Base-by-base conservation (phyloP, 2,329 filamentous ascomycete genomes). In the Calycina marina region DNA sequence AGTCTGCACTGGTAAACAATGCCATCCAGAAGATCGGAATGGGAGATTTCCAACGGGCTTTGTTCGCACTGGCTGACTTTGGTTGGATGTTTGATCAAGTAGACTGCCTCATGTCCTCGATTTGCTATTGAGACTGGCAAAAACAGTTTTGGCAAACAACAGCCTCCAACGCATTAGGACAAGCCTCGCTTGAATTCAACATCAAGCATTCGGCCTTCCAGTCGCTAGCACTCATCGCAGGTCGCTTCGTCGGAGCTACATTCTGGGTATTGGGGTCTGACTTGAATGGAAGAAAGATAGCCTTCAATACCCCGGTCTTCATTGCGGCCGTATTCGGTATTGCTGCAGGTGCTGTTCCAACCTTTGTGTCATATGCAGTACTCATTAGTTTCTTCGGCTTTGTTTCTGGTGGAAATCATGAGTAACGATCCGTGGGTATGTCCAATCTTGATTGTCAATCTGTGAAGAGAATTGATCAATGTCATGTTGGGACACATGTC, bases 111-210 rank as follows among this genome's bases (percentile, higher is more conserved):
- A n/a, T n/a, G n/a, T n/a, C n/a, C n/a, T n/a, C n/a, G n/a, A n/a
- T n/a, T n/a, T n/a, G n/a, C n/a, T n/a, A n/a, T n/a, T n/a, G n/a
- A n/a, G n/a, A n/a, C n/a, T n/a, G n/a, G n/a, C n/a, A n/a, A n/a
- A n/a, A n/a, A n/a, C n/a, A n/a, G n/a, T n/a, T 11, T 28, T 37
- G 12, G 28, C 5, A 30, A 20, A 24, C 14, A 6, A 24, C 25
- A n/a, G 27, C 10, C 9, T 18, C 24, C n/a, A 9, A 14, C 32
- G 15, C 27, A 11, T 17, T 26, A 13, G n/a, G 5, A 11, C 24
- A 26, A 26, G 24, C 14, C n/a, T 11, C 24, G 6, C 11, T 26
- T 6, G 24, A 26, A 13, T 26, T 26, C 14, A 11, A 26, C 6
- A 11, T 13, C n/a, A 5, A 26, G n/a, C 24, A 26, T n/a, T 26